Conservation (phyloP, 2,329 filamentous ascomycete genomes). For the Alternaria viburni region DNA sequence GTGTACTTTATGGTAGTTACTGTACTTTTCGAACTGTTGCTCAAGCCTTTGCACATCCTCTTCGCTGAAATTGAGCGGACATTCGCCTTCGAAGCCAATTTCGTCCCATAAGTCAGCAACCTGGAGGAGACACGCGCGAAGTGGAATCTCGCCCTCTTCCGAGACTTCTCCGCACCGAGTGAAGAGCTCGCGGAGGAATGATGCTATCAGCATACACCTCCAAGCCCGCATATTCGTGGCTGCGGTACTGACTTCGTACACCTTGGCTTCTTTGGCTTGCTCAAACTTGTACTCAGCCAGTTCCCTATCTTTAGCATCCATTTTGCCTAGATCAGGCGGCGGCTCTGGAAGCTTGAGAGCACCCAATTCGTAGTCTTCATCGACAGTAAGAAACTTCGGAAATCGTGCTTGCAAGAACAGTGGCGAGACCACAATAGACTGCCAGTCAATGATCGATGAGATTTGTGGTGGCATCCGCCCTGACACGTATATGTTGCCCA, state of each 20-base stretch:
- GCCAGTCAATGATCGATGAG: conserved; percentile 33
- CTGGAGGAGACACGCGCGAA: conserved; percentile 43
- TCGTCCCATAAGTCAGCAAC: conserved; percentile 36
- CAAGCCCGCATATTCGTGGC: too few relatives aligned
- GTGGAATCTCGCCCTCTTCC: conserved; percentile 43
- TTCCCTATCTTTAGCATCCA: conserved; percentile 14
- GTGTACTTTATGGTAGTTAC: conserved; percentile 33
- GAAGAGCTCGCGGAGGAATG: conserved; percentile 39
- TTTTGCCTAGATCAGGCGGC: conserved; percentile 13
- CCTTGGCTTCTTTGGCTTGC: conserved; percentile 6
- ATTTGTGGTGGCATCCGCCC: conserved; percentile 24
- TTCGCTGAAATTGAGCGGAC: conserved; percentile 36
- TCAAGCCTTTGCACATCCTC: conserved; percentile 37
- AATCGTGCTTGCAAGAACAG: conserved; percentile 25
- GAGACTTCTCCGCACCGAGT: conserved; percentile 30
- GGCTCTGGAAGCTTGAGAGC: conserved; percentile 5
- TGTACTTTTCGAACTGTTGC: conserved; percentile 41
- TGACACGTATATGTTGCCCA: conserved; percentile 45
- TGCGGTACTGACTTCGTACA: too few relatives aligned
- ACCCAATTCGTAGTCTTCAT: conserved; percentile 20
- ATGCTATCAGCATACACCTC: too few relatives aligned
- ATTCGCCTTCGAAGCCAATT: conserved; percentile 28
- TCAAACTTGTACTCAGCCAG: conserved; percentile 3
- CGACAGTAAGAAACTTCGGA: conserved; percentile 20
- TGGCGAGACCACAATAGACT: conserved; percentile 29